Conservation (phyloP, 2,329 filamentous ascomycete genomes). For the Hymenoscyphus infarciens region DNA sequence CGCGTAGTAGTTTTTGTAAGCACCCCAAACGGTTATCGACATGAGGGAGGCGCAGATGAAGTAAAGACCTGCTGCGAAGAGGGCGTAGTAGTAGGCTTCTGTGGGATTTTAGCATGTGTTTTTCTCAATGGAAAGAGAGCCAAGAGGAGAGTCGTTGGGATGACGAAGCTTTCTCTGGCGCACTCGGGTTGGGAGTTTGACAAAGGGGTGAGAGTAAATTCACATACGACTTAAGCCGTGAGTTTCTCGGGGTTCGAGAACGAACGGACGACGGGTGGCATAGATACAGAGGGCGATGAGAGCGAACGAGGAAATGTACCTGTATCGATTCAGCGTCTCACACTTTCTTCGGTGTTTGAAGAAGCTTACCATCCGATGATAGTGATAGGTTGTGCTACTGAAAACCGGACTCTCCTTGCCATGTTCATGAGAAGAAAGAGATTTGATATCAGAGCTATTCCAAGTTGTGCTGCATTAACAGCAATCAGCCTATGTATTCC, state of each 20-base stretch:
- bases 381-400: conserved; percentile 76
- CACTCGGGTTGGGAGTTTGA: too few species aligned
- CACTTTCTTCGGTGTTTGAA: background rate
- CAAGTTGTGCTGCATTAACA: conserved; percentile 75
- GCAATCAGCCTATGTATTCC: conserved; percentile 54
- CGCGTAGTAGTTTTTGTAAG: conserved; percentile 64
- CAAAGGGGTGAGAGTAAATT: too few species aligned
- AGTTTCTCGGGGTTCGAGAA: conserved; percentile 44
- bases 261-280: conserved; percentile 58
- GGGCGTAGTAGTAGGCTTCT: conserved; percentile 82
- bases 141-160: too few species aligned
- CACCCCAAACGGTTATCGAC: conserved; percentile 75
- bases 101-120: conserved; percentile 41
- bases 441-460: conserved; percentile 74
- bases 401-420: conserved; percentile 73
- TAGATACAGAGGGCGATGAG: conserved; percentile 65
- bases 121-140: too few species aligned
- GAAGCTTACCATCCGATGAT: conserved; percentile 67
- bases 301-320: conserved; percentile 58
- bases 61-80: conserved; percentile 75
- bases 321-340: conserved; percentile 18
- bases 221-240: conserved; percentile 46
- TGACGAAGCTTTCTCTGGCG: too few species aligned
- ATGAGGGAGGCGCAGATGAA: conserved; percentile 74
- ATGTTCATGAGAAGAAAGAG: conserved; percentile 84